These are phyloP conservation scores for Mycena albidolilacea DNA, from an alignment of 768 basidiomycete genomes.

Conservation along the genomic window DNA sequence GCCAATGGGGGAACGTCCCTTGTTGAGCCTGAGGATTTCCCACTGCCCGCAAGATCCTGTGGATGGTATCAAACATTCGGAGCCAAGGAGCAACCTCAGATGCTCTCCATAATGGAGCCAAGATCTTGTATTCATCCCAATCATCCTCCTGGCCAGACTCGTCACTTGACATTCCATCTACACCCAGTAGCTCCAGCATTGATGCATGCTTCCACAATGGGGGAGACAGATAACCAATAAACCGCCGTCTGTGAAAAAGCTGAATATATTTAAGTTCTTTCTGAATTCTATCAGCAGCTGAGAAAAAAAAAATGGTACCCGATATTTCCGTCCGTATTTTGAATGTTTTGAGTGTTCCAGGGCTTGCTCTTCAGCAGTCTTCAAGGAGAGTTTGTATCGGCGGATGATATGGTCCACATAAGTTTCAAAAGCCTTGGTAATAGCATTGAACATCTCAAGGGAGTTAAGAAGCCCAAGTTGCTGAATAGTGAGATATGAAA, in stretches of 20 bases:
- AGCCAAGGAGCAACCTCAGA: slow-evolving; percentile 37
- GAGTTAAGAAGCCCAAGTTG: slow-evolving; percentile 4
- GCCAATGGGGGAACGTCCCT: slow-evolving; percentile 34
- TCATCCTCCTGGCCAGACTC: slow-evolving; percentile 39
- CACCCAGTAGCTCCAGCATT: slow-evolving; percentile 41
- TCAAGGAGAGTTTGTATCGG: slow-evolving; percentile 7
- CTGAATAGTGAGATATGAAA: slow-evolving; percentile 10
- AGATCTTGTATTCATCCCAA: slow-evolving; percentile 7
- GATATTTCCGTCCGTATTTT: slow-evolving; percentile 14
- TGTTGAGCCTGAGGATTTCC: not conserved
- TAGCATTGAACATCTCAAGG: not conserved
- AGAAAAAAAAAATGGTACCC: not conserved
- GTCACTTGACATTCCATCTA: slow-evolving; percentile 46
- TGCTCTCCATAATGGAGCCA: slow-evolving; percentile 39
- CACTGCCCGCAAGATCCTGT: slow-evolving; percentile 19
- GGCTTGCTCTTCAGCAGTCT: not conserved
- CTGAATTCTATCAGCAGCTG: not conserved
- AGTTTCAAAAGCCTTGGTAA: slow-evolving; percentile 3
- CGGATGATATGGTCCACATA: slow-evolving; percentile 7
- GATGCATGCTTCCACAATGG: slow-evolving; percentile 31
- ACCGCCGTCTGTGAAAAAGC: slow-evolving; percentile 27
- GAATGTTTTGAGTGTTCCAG: not conserved
- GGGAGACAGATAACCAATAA: slow-evolving; percentile 15
- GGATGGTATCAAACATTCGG: slow-evolving; percentile 38
- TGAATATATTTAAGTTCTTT: not conserved